Base-by-base conservation (phyloP, 495 filamentous ascomycete genomes). In the Penicillium silybi region DNA sequence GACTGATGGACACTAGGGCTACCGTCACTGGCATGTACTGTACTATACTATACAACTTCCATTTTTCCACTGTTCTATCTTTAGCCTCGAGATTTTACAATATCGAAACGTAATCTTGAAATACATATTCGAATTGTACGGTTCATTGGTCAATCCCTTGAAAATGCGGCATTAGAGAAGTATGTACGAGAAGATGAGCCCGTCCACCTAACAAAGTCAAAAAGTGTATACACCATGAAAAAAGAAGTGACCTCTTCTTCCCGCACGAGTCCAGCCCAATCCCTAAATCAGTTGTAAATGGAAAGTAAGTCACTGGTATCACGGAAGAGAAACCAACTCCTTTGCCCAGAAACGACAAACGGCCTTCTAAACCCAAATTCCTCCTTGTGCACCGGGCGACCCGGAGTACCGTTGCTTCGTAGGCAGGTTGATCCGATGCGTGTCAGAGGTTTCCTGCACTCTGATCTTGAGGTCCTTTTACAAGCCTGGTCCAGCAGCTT, bases 1-100 rank as follows among this genome's bases (percentile, higher is more conserved):
- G 81, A 64, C 53, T 50, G 57, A 54, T 58, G 25, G 37, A 50
- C 45, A 40, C 25, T 71, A 97, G 86, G 68, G 84, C 84, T 51
- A 89, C 89, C 22, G 90, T 97, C 42, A 92, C 91, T 23, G 92
- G 97, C 59, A 92, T 65, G 56, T 63, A 63, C 56, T 63, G 37
- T 39, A 32, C 29, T 32, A 32, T 32, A 32, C 29, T 32, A 56
- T 59, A 59, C 46, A 49, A 53, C 18, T 35, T 50, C 56, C 42
- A 23, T 39, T 54, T 43, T 18, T 26, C 25, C 34, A 16, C 16
- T 49, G 38, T 25, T 19, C 39, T 38, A 34, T 41, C 2, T 49
- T 32, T 32, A 4, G 29, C 29, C 18, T 25, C 7, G 19, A 18
- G 19, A 25, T 43, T 0, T 32, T 15, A 32, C 1, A 23, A 1